Conservation (phyloP, 163 green algal species). For the Volvox carteri region DNA sequence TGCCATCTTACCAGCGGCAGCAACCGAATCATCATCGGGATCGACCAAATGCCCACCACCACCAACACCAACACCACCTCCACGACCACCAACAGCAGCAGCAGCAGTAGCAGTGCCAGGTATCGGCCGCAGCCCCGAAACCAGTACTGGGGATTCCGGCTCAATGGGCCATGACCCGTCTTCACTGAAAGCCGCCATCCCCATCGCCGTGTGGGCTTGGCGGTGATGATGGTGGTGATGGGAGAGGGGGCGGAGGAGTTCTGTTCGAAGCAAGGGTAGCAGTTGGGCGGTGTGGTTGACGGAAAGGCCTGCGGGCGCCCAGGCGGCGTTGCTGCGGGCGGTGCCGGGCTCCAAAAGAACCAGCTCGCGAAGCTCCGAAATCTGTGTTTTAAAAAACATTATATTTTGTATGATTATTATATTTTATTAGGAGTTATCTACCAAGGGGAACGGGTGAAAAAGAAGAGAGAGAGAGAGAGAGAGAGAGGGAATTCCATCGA, state of each 20-base stretch:
- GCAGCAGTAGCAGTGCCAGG: too few relatives aligned
- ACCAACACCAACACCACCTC: not conserved
- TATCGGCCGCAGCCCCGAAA: not conserved
- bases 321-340: not conserved
- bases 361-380: constrained; percentile 37
- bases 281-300: constrained; percentile 6
- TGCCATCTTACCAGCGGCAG: constrained; percentile 1
- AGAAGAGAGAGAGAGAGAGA: too few relatives aligned
- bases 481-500: too few relatives aligned
- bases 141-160: not conserved
- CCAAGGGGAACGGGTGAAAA: too few relatives aligned
- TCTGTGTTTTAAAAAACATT: too few relatives aligned
- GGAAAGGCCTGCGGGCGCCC: not conserved
- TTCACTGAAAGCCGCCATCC: not conserved
- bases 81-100: not conserved
- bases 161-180: not conserved
- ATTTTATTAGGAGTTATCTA: too few relatives aligned
- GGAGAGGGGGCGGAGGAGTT: not conserved
- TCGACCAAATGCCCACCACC: constrained; percentile 21
- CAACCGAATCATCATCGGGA: constrained; percentile 24
- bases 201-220: too few relatives aligned
- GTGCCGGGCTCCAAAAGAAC: not conserved
- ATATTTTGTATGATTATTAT: too few relatives aligned
- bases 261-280: not conserved
- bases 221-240: not conserved